Evolutionary conservation across 73 alveolate species (phyloP).

Genomic region (Durusdinium trenchii): DNA sequence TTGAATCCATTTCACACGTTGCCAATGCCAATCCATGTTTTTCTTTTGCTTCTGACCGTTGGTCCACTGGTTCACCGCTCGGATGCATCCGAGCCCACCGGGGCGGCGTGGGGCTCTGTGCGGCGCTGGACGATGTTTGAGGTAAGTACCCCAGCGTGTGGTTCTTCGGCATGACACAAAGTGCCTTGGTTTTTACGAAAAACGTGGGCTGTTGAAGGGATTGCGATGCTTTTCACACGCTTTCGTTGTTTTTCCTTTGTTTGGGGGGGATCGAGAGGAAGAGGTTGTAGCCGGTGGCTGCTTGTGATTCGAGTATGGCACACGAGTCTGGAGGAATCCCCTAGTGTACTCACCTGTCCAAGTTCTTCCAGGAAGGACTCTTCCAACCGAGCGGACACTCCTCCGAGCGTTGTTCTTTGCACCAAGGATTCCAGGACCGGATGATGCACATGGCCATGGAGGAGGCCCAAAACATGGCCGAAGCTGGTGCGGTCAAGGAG

Average conservation of each 20-base stretch:
- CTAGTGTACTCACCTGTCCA: too few relatives aligned
- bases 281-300: too few relatives aligned
- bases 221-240: too few relatives aligned
- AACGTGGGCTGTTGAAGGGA: too few relatives aligned
- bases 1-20: background rate
- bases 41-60: background rate
- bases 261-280: too few relatives aligned
- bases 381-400: too few relatives aligned
- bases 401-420: too few relatives aligned
- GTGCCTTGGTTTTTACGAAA: background rate
- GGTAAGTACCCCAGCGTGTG: conserved; percentile 48
- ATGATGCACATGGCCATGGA: conserved; percentile 63
- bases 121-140: background rate
- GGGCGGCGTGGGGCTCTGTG: background rate
- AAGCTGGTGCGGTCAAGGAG: too few relatives aligned
- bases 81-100: background rate
- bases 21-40: background rate
- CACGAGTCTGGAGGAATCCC: too few relatives aligned
- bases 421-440: background rate
- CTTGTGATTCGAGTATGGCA: too few relatives aligned
- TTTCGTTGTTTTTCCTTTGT: too few relatives aligned
- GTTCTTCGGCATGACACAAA: conserved; percentile 47
- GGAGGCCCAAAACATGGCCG: background rate
- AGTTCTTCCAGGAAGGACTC: too few relatives aligned
- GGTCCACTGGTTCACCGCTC: background rate